Base-by-base conservation (phyloP, 2,329 filamentous ascomycete genomes). In the Fusarium liriodendri region DNA sequence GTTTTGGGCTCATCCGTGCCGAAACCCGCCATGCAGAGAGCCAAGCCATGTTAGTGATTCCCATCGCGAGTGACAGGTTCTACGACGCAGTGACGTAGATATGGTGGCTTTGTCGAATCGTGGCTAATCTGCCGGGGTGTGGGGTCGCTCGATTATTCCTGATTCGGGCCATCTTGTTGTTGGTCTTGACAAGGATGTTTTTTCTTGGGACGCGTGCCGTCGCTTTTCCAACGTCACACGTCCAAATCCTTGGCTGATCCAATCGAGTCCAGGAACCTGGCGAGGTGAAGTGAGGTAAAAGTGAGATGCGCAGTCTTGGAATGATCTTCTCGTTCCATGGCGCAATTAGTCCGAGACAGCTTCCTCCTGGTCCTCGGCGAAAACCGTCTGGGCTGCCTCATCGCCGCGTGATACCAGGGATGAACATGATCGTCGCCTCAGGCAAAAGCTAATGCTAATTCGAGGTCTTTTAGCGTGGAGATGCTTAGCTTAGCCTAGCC, bases 41-140 rank as follows among this genome's bases (percentile, higher is more conserved):
- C 61, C 72, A 60, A 55, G 73, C 61, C 55, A 65, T 67, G 47
- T 57, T 35, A 64, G 57, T 50, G 60, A 75, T 73, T 57, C 67
- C 62, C 62, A 65, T 76, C 66, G 63, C 69, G 59, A 71, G 62
- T 67, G 64, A 55, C 64, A 58, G 54, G 64, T 54, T 73, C 70
- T 66, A 50, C 66, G 62, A 65, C 70, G 60, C 64, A 61, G 75
- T 77, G 75, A 77, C 75, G 75, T 77, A 76, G 66, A 64, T 64
- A 64, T 55, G 37, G 70, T 77, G 75, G 73, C 76, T 77, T 76
- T 72, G 75, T 74, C 73, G 66, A 74, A 74, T 75, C 61, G 75
- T 71, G 70, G 69, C 69, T 76, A 66, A 69, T 64, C 47, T 63
- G 47, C 72, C 42, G 33, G 69, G 69, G 71, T 67, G 58, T 70